Conservation (phyloP, 805 yeast species). For the Sugiyamaella americana region DNA sequence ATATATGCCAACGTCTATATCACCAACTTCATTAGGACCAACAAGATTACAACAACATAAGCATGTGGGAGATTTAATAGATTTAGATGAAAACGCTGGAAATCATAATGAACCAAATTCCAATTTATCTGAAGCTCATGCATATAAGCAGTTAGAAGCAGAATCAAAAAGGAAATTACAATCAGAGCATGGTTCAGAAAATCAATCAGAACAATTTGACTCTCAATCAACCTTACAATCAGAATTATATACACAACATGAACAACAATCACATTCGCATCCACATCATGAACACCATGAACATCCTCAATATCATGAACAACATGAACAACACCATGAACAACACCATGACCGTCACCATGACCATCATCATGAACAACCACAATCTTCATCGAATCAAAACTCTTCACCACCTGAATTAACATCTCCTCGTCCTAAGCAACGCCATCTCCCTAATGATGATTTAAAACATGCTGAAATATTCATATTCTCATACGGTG, state of each 20-base stretch:
- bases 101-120: too few relatives aligned
- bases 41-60: background rate
- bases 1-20: constrained; percentile 2
- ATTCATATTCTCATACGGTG: constrained; percentile 87
- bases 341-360: too few relatives aligned
- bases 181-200: background rate
- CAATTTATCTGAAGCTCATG: too few relatives aligned
- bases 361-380: too few relatives aligned
- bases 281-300: background rate
- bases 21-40: background rate
- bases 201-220: background rate
- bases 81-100: background rate
- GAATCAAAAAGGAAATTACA: background rate
- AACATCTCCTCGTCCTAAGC: background rate
- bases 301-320: too few relatives aligned
- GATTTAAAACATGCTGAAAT: constrained; percentile 63
- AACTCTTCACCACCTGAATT: background rate
- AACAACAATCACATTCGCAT: background rate
- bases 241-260: background rate
- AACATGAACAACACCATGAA: background rate
- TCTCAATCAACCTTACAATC: background rate
- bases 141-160: background rate
- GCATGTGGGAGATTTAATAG: background rate
- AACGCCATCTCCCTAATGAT: constrained; percentile 21
- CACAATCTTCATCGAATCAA: too few relatives aligned